Conservation (phyloP, 2,329 filamentous ascomycete species). For the Calonectria naviculata region DNA sequence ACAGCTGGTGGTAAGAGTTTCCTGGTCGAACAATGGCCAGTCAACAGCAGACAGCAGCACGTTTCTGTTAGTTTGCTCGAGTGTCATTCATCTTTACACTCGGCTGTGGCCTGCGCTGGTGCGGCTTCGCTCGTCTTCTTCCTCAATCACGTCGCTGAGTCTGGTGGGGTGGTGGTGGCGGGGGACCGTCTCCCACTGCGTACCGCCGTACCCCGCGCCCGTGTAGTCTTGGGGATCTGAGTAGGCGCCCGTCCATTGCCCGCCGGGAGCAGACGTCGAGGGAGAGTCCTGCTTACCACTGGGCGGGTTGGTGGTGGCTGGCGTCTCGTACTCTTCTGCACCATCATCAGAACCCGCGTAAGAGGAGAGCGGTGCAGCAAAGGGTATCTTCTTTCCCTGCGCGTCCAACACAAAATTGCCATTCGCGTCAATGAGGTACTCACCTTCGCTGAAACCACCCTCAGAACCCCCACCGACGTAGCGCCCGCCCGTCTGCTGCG, state of each 20-base stretch:
- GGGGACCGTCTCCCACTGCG: slow-evolving; percentile 81
- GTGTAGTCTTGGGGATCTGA: slow-evolving; percentile 69
- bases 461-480: slow-evolving; percentile 59
- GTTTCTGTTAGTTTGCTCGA: too few species aligned
- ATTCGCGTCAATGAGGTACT: slow-evolving; percentile 74
- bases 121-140: slow-evolving; percentile 83
- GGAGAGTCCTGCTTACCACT: slow-evolving; percentile 48
- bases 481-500: slow-evolving; percentile 31
- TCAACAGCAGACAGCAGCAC: too few species aligned
- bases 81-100: too few species aligned
- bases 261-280: slow-evolving; percentile 42
- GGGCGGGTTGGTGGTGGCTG: slow-evolving; percentile 55
- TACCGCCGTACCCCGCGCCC: slow-evolving; percentile 72
- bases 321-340: slow-evolving; percentile 69
- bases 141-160: slow-evolving; percentile 88
- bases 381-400: slow-evolving; percentile 69
- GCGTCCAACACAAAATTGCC: slow-evolving; percentile 72
- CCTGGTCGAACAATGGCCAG: too few species aligned
- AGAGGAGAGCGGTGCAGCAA: slow-evolving; percentile 57
- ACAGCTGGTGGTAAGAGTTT: too few species aligned
- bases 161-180: slow-evolving; percentile 89
- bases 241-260: slow-evolving; percentile 57
- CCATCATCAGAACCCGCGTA: slow-evolving; percentile 62
- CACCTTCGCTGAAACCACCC: slow-evolving; percentile 74
- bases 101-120: slow-evolving; percentile 77